Percentiles rank a stretch among this genome's conserved stretches.
Conservation (phyloP, 2,329 filamentous ascomycete genomes). For the Metarhizium anisopliae region DNA sequence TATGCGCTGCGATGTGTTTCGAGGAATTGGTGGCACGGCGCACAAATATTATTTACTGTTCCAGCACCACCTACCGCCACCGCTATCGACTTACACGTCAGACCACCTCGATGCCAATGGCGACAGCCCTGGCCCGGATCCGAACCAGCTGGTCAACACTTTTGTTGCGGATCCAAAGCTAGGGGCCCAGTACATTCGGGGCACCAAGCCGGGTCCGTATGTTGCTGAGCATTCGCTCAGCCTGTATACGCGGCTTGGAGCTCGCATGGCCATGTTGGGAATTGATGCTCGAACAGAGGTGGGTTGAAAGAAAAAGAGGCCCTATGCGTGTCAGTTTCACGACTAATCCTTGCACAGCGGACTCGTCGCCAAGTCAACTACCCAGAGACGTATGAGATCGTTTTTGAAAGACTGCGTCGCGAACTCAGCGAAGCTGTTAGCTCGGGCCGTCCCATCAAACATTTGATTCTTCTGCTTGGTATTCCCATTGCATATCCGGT, state of each 20-base stretch:
- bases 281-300: constrained; percentile 87
- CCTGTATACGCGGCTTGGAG: constrained; percentile 76
- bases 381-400: constrained; percentile 75
- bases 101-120: constrained; percentile 14
- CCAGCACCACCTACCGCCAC: constrained; percentile 86
- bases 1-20: constrained; percentile 87
- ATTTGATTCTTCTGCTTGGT: constrained; percentile 78
- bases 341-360: constrained; percentile 35
- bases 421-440: constrained; percentile 63
- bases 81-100: constrained; percentile 76
- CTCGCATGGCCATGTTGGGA: constrained; percentile 74
- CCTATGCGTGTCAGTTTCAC: not conserved
- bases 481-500: constrained; percentile 80
- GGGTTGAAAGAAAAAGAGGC: constrained; percentile 17
- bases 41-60: constrained; percentile 99
- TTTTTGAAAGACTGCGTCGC: constrained; percentile 66
- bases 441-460: constrained; percentile 70
- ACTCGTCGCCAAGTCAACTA: constrained; percentile 94
- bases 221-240: constrained; percentile 83
- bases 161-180: constrained; percentile 52
- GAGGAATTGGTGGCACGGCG: constrained; percentile 80
- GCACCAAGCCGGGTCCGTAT: constrained; percentile 72
- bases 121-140: constrained; percentile 49
- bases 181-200: constrained; percentile 71
- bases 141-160: constrained; percentile 62